Evolutionary conservation across 1,284 basidiomycete species (phyloP).

Genomic region (Neolentinus lepideus): DNA sequence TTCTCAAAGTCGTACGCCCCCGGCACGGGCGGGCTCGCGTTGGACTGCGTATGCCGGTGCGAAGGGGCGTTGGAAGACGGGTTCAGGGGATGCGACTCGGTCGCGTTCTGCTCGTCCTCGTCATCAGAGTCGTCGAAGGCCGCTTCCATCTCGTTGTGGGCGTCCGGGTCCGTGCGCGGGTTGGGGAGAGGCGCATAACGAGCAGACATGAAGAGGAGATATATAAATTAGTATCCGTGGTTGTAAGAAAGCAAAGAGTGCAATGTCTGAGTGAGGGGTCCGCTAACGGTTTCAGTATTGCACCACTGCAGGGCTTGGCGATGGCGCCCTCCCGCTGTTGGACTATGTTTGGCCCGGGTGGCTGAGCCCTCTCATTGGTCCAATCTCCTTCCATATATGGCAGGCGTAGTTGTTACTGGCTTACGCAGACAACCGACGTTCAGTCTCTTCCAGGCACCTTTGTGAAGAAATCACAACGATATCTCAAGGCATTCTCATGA

Average conservation of each 20-base stretch:
- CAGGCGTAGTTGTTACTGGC: not conserved
- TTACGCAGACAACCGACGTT: not conserved
- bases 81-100: constrained; percentile 40
- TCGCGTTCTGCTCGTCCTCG: constrained; percentile 41
- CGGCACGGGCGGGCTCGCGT: constrained; percentile 18
- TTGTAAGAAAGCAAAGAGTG: constrained; percentile 1
- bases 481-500: not conserved
- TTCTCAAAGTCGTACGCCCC: constrained; percentile 81
- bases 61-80: constrained; percentile 30
- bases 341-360: not conserved
- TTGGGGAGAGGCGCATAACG: constrained; percentile 68
- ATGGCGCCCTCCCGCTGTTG: not conserved
- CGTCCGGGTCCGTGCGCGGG: constrained; percentile 42
- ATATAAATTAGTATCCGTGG: constrained; percentile 1
- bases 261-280: not conserved
- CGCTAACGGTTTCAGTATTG: not conserved
- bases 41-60: not conserved
- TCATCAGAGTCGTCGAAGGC: constrained; percentile 72
- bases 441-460: not conserved
- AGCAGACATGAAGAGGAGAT: constrained; percentile 40
- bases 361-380: not conserved
- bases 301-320: not conserved
- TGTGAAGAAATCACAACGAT: not conserved
- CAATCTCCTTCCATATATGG: not conserved
- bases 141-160: constrained; percentile 62